Base-by-base conservation (phyloP, 495 filamentous ascomycete species). In the Usnea hakonensis region DNA sequence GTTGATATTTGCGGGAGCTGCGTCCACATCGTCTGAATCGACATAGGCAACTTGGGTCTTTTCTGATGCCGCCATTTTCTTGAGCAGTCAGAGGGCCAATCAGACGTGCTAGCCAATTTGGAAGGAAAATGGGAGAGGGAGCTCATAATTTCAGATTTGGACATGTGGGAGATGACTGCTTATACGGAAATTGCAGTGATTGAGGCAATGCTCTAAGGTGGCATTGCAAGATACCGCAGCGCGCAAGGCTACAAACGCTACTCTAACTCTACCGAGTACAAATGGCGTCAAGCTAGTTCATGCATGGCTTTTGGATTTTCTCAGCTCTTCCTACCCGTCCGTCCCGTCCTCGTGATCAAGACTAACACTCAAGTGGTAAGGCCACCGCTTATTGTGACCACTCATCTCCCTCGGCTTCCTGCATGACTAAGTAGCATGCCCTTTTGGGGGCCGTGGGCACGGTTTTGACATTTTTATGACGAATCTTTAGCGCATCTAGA, bases 1-100 rank as follows among this genome's bases (percentile, higher is more conserved):
- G 36, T 65, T 56, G 54, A 65, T 58, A 2, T 55, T 62, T 35
- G 33, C 52, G 14, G 64, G 53, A 16, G 53, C 43, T 16, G 23
- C 33, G n/a, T 58, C 55, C 16, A 40, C 43, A 53, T 62, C 59
- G 8, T 62, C 55, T 9, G 56, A 50, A 14, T 38, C 10, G 30
- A 46, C 48, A 30, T 21, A 50, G 28, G 21, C 57, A 35, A 37
- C 5, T 10, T 23, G 14, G 8, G 28, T 17, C 40, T 59, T 35
- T 35, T 46, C 44, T 59, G 21, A 33, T 44, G n/a, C 23, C 17
- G 57, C 43, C 57, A 59, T 59, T 2, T n/a, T 59, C 11, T 36
- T 10, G 28, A 35, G 14, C n/a, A 33, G 57, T 16, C 21, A 36
- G 30, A 19, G 14, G 19, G 21, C 26, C 3, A 10, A 36, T 14